A percentile compares a stretch with the other conserved stretches of the same genome.
Evolutionary conservation across 108 stramenopile species (phyloP).

Genomic region (Skeletonema tropicum): DNA sequence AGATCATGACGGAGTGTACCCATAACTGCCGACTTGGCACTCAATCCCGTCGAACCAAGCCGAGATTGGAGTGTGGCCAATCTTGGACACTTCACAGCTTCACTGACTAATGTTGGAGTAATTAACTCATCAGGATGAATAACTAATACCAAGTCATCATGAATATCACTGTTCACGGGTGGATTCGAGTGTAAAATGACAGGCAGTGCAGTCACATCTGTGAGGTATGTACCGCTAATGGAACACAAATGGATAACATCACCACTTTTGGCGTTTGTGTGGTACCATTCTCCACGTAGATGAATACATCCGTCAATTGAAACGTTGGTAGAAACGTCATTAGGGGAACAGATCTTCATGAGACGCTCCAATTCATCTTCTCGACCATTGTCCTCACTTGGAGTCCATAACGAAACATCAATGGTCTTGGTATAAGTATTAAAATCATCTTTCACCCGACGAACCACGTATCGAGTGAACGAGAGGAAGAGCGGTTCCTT

Average conservation of each 20-base stretch:
- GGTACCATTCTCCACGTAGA: constrained; percentile 84
- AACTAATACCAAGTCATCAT: constrained; percentile 77
- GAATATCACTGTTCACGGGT: constrained; percentile 45
- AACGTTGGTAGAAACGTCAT: not conserved
- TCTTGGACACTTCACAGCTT: constrained; percentile 74
- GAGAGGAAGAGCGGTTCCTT: constrained; percentile 53
- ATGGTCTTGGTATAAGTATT: constrained; percentile 63
- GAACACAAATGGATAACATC: constrained; percentile 83
- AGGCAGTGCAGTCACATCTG: constrained; percentile 75
- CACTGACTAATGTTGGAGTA: constrained; percentile 78
- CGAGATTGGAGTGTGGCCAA: constrained; percentile 73
- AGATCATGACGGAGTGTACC: constrained; percentile 87
- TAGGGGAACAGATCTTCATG: constrained; percentile 9
- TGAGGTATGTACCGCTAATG: constrained; percentile 65
- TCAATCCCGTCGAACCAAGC: constrained; percentile 74
- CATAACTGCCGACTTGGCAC: constrained; percentile 62
- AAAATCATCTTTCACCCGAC: constrained; percentile 53
- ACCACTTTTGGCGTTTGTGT: constrained; percentile 57
- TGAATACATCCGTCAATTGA: constrained; percentile 61
- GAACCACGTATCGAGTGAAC: constrained; percentile 76
- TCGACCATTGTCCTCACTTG: constrained; percentile 31
- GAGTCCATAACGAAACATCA: constrained; percentile 58
- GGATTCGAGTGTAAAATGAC: constrained; percentile 67
- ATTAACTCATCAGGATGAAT: constrained; percentile 86
- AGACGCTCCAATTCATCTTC: constrained; percentile 47